Conservation (phyloP, 805 yeast genomes). For the Saccharomycopsis olivae region DNA sequence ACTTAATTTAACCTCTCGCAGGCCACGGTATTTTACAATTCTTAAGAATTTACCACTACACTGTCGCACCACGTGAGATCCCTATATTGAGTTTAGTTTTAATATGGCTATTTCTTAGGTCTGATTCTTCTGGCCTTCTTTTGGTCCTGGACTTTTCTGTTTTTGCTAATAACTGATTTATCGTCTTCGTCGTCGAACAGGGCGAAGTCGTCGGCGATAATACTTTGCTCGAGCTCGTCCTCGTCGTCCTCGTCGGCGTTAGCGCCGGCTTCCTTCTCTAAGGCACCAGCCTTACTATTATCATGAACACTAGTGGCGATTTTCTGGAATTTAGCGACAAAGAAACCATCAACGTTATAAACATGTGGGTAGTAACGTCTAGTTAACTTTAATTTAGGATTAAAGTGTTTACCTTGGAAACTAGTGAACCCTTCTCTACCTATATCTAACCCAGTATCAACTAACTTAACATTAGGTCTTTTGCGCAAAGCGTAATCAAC, state of each 20-base stretch:
- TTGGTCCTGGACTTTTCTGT: constrained; percentile 53
- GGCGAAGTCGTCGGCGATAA: constrained; percentile 81
- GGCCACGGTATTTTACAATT: too few species aligned
- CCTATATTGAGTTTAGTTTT: too few species aligned
- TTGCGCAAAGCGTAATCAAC: constrained; percentile 96
- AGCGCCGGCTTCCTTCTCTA: constrained; percentile 74
- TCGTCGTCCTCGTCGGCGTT: constrained; percentile 43
- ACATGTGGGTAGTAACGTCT: constrained; percentile 98
- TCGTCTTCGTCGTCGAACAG: constrained; percentile 71
- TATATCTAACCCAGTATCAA: constrained; percentile 82
- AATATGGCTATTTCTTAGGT: constrained; percentile 19
- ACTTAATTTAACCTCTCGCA: too few species aligned
- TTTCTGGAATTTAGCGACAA: constrained; percentile 92
- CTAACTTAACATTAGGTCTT: constrained; percentile 91
- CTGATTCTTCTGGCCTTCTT: constrained; percentile 68
- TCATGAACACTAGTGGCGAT: constrained; percentile 79
- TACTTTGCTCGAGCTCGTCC: constrained; percentile 53
- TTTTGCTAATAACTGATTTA: constrained; percentile 54
- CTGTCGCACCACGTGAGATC: too few species aligned
- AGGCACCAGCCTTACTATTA: constrained; percentile 76
- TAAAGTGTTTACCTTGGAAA: constrained; percentile 86
- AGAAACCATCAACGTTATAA: constrained; percentile 97
- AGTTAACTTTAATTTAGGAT: constrained; percentile 64
- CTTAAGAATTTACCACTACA: too few species aligned
- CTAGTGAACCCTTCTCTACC: constrained; percentile 95